A percentile compares a stretch with the other conserved stretches of the same genome.
Conservation (phyloP, 2,329 filamentous ascomycete species). For the Knufia petricola region DNA sequence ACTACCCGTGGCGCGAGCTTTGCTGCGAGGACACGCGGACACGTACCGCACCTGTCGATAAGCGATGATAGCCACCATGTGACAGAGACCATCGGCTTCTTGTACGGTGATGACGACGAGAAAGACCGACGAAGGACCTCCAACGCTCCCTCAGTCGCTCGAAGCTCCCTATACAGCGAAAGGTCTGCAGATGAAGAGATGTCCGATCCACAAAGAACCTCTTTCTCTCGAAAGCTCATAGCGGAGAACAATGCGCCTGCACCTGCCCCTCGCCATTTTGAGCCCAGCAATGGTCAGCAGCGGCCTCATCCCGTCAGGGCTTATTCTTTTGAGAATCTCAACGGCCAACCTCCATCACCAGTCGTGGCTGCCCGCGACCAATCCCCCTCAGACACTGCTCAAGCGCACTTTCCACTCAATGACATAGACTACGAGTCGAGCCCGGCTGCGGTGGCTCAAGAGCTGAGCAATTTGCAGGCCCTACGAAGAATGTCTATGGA, state of each 20-base stretch:
- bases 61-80: conserved; percentile 90
- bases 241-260: neutral
- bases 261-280: neutral
- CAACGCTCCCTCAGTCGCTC: conserved; percentile 57
- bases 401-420: conserved; percentile 61
- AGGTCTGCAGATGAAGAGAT: conserved; percentile 10
- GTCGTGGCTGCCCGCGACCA: conserved; percentile 48
- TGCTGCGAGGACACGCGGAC: conserved; percentile 40
- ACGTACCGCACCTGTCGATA: conserved; percentile 56
- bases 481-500: conserved; percentile 92
- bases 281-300: neutral
- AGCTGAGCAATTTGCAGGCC: conserved; percentile 84
- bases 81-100: conserved; percentile 82
- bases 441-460: conserved; percentile 79
- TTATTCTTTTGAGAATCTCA: conserved; percentile 33
- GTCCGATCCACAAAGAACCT: neutral
- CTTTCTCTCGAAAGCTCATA: neutral
- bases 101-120: conserved; percentile 66
- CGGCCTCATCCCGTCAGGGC: conserved; percentile 16
- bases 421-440: conserved; percentile 84
- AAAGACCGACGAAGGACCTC: conserved; percentile 49
- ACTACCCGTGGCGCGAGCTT: conserved; percentile 35
- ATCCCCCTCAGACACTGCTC: conserved; percentile 45
- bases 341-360: conserved; percentile 44
- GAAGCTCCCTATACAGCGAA: conserved; percentile 43